Conservation (phyloP, 2,329 filamentous ascomycete genomes). For the Zarea fungicola region DNA sequence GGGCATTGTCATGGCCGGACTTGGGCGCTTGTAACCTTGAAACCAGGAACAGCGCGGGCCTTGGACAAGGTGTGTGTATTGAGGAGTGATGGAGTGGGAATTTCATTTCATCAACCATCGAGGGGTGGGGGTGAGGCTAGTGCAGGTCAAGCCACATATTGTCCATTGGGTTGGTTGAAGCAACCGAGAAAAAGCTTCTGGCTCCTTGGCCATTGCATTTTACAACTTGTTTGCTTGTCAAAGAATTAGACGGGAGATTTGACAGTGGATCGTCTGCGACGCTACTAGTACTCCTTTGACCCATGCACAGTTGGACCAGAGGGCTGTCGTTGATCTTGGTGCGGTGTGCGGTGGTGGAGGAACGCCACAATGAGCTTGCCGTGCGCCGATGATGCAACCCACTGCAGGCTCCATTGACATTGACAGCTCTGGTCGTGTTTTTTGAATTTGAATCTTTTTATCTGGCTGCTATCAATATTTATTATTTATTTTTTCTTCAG, state of each 20-base stretch:
- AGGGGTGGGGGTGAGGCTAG: neutral
- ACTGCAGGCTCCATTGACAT: no score
- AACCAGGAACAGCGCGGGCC: slow-evolving; percentile 13
- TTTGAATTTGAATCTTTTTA: no score
- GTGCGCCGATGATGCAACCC: no score
- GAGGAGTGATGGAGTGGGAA: neutral
- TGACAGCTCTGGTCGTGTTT: no score
- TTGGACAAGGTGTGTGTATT: no score
- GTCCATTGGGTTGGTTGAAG: neutral
- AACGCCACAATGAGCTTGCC: neutral
- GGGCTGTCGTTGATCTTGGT: slow-evolving; percentile 5
- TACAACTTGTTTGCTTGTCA: neutral
- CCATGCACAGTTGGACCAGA: neutral
- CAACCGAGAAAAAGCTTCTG: neutral
- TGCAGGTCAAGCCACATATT: slow-evolving; percentile 4
- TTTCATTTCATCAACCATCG: neutral
- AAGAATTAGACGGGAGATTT: slow-evolving; percentile 5
- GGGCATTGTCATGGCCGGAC: neutral
- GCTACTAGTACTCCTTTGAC: neutral
- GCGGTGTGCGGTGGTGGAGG: neutral
- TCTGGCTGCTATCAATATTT: no score
- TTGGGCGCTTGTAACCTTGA: slow-evolving; percentile 1
- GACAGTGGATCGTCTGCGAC: slow-evolving; percentile 3
- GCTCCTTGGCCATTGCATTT: no score
- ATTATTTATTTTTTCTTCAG: no score